Base-by-base conservation (phyloP, 805 yeast genomes). In the Monosporozyma solicola region DNA sequence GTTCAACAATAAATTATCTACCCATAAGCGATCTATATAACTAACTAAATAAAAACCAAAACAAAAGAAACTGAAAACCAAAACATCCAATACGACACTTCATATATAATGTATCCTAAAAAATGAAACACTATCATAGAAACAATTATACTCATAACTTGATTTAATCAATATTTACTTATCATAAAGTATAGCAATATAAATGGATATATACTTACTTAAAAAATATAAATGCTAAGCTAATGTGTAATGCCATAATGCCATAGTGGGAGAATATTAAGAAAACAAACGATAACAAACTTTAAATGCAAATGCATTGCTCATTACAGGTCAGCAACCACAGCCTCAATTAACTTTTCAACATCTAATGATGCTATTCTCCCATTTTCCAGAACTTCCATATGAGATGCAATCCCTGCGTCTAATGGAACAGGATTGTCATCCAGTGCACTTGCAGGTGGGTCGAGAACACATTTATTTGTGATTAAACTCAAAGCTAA, bases 311-410 rank as follows among this genome's bases (percentile, higher is more conserved):
- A 37, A 37, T 7, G n/a, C 15, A 20, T 15, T 5, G 11, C 10
- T 5, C 10, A 27, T 56, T 54, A 67, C 50, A 69, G 48, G 29
- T 66, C 76, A 55, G 77, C 77, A 29, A 85, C 77, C 1, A 84
- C 79, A 24, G 80, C 80, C 60, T 78, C 84, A 51, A 92, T 78
- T 50, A 92, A 75, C 39, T 57, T 69, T 67, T 88, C 83, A 33
- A 92, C 91, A 67, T 92, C 97, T 49, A 75, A 66, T 0, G 97
- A 86, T 0, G 97, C 97, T 54, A 72, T 78, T 48, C 77, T 75
- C 11, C 96, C 97, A 50, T 83, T 83, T 59, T 85, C 89, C 52
- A 92, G 74, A 0, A 92, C 99, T 70, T 92, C 99, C n/a, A 75
- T 85, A 66, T 92, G 98, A 53, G 83, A 83, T 7, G 98, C 97